Conservation (phyloP, 2,329 filamentous ascomycete species). For the Graphiopsis chlorocephala region DNA sequence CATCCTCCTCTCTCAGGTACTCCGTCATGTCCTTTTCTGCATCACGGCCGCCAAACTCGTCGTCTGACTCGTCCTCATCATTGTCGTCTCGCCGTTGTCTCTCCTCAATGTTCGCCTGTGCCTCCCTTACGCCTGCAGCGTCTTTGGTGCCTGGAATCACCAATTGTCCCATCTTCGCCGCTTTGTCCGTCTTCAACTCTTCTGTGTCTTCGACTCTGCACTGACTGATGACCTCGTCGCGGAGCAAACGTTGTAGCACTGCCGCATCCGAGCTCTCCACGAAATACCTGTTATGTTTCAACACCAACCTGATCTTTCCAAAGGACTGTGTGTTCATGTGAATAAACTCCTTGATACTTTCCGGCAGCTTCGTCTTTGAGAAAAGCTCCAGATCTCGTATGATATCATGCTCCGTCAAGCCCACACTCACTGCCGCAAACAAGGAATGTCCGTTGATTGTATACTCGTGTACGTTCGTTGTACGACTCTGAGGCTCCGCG, state of each 20-base stretch:
- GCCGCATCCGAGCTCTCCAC: conserved; percentile 87
- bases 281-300: conserved; percentile 92
- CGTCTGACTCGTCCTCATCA: conserved; percentile 48
- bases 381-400: conserved; percentile 84
- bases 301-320: conserved; percentile 90
- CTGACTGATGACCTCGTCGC: conserved; percentile 76
- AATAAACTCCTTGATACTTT: conserved; percentile 76
- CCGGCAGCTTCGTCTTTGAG: conserved; percentile 81
- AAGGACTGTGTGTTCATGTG: conserved; percentile 83
- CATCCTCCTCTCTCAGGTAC: conserved; percentile 69
- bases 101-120: conserved; percentile 45
- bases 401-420: conserved; percentile 85
- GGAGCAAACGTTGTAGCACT: conserved; percentile 81
- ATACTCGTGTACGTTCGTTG: conserved; percentile 91
- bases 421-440: conserved; percentile 92
- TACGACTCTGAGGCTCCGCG: conserved; percentile 86
- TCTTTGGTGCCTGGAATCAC: conserved; percentile 95
- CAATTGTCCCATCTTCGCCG: conserved; percentile 80
- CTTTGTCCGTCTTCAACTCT: conserved; percentile 72
- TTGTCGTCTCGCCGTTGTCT: conserved; percentile 46
- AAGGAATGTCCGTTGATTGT: conserved; percentile 86
- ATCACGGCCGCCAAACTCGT: conserved; percentile 52
- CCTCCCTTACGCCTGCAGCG: conserved; percentile 82
- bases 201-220: conserved; percentile 72
- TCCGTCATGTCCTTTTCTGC: conserved; percentile 62